Evolutionary conservation across 495 filamentous ascomycete species (phyloP).

Genomic region (Neurospora pannonica): DNA sequence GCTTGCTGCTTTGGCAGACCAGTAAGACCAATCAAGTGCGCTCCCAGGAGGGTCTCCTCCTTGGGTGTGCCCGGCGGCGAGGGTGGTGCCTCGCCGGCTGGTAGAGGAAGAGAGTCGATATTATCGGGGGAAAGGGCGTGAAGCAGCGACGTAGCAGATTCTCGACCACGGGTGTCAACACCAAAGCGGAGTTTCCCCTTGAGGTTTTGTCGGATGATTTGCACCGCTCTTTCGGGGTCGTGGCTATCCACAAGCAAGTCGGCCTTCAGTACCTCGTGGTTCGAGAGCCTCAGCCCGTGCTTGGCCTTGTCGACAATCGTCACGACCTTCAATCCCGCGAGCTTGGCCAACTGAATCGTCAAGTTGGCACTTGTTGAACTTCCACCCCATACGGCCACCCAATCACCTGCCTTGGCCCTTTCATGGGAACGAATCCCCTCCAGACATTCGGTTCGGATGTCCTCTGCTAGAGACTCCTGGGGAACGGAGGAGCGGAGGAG

Average conservation of each 20-base stretch:
- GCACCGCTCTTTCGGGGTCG: slow-evolving; percentile 47
- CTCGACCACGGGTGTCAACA: slow-evolving; percentile 51
- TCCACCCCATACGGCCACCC: slow-evolving; percentile 64
- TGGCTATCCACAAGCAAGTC: slow-evolving; percentile 56
- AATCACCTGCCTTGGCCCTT: slow-evolving; percentile 44
- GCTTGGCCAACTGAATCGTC: slow-evolving; percentile 50
- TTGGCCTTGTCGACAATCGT: slow-evolving; percentile 51
- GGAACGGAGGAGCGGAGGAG: slow-evolving; percentile 29
- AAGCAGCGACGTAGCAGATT: slow-evolving; percentile 44
- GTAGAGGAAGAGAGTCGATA: neutral
- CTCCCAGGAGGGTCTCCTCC: slow-evolving; percentile 15
- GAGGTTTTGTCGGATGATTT: slow-evolving; percentile 49
- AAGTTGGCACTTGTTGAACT: slow-evolving; percentile 51
- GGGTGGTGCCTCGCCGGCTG: slow-evolving; percentile 3
- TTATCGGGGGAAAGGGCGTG: slow-evolving; percentile 29
- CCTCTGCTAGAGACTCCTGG: slow-evolving; percentile 33
- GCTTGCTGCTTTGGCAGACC: slow-evolving; percentile 46
- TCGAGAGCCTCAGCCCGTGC: slow-evolving; percentile 46
- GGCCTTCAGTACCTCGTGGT: slow-evolving; percentile 31
- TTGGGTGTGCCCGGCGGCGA: slow-evolving; percentile 17
- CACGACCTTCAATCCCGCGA: slow-evolving; percentile 48
- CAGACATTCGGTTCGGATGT: slow-evolving; percentile 47
- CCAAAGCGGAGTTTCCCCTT: slow-evolving; percentile 48
- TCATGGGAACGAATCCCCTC: slow-evolving; percentile 32
- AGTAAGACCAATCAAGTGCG: slow-evolving; percentile 53